phyloP scores from a whole-genome alignment of 805 yeast species.

The Saccharomyces paradoxus region DNA sequence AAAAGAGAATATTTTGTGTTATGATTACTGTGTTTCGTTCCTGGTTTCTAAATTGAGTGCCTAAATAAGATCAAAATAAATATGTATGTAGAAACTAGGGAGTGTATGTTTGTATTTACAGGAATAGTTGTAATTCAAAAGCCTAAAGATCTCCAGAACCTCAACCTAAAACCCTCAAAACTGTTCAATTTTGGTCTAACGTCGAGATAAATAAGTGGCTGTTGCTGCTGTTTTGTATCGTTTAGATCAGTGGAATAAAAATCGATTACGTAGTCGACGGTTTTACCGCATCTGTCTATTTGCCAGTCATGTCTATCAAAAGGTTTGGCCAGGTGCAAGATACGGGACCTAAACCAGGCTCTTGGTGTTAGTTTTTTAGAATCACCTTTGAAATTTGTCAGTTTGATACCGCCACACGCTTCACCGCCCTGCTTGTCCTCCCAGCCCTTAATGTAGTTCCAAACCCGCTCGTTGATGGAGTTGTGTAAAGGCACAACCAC shows the following conservation, averaged over 20 bases:
- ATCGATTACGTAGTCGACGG: slow-evolving; percentile 86
- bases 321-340: slow-evolving; percentile 68
- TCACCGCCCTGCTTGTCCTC: slow-evolving; percentile 54
- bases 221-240: slow-evolving; percentile 36
- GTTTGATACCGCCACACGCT: slow-evolving; percentile 74
- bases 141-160: slow-evolving; percentile 59
- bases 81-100: neutral
- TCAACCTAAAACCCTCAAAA: slow-evolving; percentile 68
- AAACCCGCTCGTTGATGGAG: slow-evolving; percentile 85
- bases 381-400: slow-evolving; percentile 86
- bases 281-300: slow-evolving; percentile 73
- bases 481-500: slow-evolving; percentile 92
- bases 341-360: slow-evolving; percentile 56
- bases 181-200: slow-evolving; percentile 86
- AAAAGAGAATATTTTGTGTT: neutral
- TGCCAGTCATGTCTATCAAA: slow-evolving; percentile 97
- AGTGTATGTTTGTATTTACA: slow-evolving; percentile 1
- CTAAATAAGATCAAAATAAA: neutral
- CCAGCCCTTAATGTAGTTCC: slow-evolving; percentile 81
- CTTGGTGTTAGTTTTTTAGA: slow-evolving; percentile 79
- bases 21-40: neutral
- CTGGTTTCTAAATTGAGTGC: neutral
- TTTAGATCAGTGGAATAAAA: slow-evolving; percentile 48
- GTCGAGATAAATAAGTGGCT: slow-evolving; percentile 56
- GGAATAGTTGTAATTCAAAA: slow-evolving; percentile 17